Evolutionary conservation across 495 filamentous ascomycete species (phyloP).

Genomic region (Cairneyella variabilis): DNA sequence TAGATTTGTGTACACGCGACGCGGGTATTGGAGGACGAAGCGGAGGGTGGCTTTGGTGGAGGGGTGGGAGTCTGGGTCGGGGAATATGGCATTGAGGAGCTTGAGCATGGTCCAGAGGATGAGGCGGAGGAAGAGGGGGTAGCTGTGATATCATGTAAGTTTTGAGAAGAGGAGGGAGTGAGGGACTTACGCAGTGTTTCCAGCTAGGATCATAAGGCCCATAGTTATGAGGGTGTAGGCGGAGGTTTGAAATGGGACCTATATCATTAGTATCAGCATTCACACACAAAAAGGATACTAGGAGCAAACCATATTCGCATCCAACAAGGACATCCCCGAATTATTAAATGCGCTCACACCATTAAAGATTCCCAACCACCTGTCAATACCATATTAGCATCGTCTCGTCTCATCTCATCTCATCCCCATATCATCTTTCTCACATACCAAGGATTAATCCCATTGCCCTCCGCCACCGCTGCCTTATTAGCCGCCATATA

Average conservation of each 20-base stretch:
- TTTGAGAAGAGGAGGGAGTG: not conserved
- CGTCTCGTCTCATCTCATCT: not conserved
- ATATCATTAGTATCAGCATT: conserved; percentile 8
- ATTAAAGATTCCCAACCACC: conserved; percentile 70
- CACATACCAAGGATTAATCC: conserved; percentile 56
- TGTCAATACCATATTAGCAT: conserved; percentile 27
- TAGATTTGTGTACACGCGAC: conserved; percentile 78
- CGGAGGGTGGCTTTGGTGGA: conserved; percentile 61
- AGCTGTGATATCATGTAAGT: conserved; percentile 31
- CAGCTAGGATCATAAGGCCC: conserved; percentile 73
- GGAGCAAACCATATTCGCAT: conserved; percentile 63
- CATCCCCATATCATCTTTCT: not conserved
- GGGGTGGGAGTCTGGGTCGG: conserved; percentile 38
- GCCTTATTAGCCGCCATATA: conserved; percentile 63
- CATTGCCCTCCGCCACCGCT: conserved; percentile 58
- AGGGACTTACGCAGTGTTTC: conserved; percentile 64
- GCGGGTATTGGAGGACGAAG: conserved; percentile 77
- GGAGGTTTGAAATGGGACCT: conserved; percentile 57
- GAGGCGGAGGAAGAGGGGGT: conserved; percentile 76
- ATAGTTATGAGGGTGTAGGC: conserved; percentile 74
- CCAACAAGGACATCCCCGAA: conserved; percentile 79
- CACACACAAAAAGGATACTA: not conserved
- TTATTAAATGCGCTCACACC: conserved; percentile 81
- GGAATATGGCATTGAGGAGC: conserved; percentile 36
- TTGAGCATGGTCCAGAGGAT: conserved; percentile 57